Conservation (phyloP, 805 yeast species). For the Wickerhamiella cacticola region DNA sequence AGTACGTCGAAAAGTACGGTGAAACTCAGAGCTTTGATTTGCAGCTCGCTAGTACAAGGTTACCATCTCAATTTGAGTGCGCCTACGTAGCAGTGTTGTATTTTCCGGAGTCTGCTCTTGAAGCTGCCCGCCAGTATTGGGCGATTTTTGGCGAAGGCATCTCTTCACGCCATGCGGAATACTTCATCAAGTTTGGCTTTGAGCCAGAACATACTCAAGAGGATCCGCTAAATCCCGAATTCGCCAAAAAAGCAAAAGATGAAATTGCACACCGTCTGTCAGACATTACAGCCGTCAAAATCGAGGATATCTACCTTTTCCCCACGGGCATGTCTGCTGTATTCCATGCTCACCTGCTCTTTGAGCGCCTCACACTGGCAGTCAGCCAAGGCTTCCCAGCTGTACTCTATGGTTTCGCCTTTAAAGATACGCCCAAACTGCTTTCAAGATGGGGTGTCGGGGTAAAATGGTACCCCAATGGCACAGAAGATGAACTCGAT, state of each 20-base stretch:
- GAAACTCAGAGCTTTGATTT: neutral
- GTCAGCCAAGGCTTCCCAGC: constrained; percentile 6
- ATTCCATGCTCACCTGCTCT: constrained; percentile 44
- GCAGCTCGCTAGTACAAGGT: neutral
- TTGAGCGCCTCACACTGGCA: constrained; percentile 27
- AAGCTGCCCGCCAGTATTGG: constrained; percentile 7
- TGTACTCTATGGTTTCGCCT: constrained; percentile 65
- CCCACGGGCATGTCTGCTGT: constrained; percentile 76
- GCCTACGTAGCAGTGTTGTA: neutral
- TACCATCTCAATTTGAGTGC: neutral
- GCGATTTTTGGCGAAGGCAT: constrained; percentile 10
- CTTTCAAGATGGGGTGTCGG: constrained; percentile 69
- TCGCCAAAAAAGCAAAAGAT: constrained; percentile 49
- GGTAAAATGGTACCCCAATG: constrained; percentile 60
- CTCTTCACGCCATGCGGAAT: constrained; percentile 9
- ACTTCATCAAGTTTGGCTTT: constrained; percentile 48
- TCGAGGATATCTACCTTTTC: constrained; percentile 52
- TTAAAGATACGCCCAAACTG: constrained; percentile 66
- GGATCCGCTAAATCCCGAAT: constrained; percentile 57
- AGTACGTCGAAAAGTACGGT: neutral
- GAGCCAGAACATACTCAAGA: constrained; percentile 68
- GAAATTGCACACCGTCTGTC: constrained; percentile 27
- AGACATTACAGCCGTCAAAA: neutral
- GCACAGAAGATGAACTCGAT: constrained; percentile 48
- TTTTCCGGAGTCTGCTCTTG: constrained; percentile 4